Evolutionary conservation across 1,284 basidiomycete species (phyloP).

Genomic region (Ustilago esculenta): DNA sequence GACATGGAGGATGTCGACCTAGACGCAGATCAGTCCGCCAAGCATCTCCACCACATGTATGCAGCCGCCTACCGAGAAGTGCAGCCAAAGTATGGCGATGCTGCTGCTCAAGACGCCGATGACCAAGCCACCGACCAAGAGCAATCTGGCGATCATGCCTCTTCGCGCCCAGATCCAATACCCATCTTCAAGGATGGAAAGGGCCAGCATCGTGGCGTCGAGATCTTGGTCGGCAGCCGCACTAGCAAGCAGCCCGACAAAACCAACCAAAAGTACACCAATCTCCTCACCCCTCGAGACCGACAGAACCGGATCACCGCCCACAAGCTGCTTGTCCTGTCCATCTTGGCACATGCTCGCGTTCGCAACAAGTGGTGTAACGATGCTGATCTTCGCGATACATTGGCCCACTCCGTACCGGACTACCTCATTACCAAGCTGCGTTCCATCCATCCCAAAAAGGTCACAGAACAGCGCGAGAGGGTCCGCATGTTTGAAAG

Average conservation of each 20-base stretch:
- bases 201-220: conserved; percentile 46
- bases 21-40: conserved; percentile 24
- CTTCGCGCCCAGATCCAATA: conserved; percentile 1
- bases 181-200: conserved; percentile 59
- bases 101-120: conserved; percentile 18
- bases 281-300: conserved; percentile 60
- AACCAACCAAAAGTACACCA: conserved; percentile 40
- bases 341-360: conserved; percentile 79
- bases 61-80: conserved; percentile 49
- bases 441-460: conserved; percentile 60
- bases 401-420: conserved; percentile 54
- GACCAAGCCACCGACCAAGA: conserved; percentile 19
- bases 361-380: conserved; percentile 87
- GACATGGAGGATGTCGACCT: conserved; percentile 59
- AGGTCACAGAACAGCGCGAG: conserved; percentile 59
- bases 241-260: conserved; percentile 23
- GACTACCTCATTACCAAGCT: conserved; percentile 57
- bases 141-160: conserved; percentile 3
- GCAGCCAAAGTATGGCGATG: conserved; percentile 24
- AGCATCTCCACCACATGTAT: conserved; percentile 46
- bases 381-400: conserved; percentile 77
- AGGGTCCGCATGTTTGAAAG: conserved; percentile 65
- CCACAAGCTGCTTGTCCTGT: conserved; percentile 69
- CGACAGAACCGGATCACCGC: conserved; percentile 56
- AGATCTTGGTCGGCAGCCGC: conserved; percentile 38